Percentiles rank a stretch among this genome's conserved stretches.
These are phyloP conservation scores for Brassica nigra DNA, from an alignment of 345 rosid genomes.

Conservation along the genomic window DNA sequence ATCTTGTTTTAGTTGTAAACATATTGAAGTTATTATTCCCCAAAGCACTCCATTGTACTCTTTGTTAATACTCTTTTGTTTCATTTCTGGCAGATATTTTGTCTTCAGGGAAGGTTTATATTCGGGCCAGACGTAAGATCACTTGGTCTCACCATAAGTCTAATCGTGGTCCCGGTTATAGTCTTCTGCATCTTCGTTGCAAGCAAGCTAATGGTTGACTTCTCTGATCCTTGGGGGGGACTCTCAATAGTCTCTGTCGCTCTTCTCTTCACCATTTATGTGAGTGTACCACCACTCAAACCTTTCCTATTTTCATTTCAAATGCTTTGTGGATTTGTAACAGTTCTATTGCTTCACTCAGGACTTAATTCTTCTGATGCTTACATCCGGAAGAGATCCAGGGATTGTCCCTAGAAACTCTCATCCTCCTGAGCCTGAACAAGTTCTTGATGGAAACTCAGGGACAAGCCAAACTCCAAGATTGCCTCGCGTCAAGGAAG, in stretches of 20 bases:
- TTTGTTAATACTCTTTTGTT: not conserved
- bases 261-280: constrained; percentile 38
- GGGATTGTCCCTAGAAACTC: constrained; percentile 85
- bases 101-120: constrained; percentile 71
- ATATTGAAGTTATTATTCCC: not conserved
- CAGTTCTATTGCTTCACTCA: constrained; percentile 28
- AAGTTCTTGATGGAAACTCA: constrained; percentile 50
- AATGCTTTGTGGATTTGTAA: not conserved
- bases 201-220: constrained; percentile 48
- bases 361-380: constrained; percentile 73
- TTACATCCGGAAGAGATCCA: constrained; percentile 92
- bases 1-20: not conserved
- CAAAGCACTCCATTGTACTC: not conserved
- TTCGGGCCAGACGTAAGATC: constrained; percentile 91
- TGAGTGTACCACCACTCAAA: not conserved
- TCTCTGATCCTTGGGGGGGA: constrained; percentile 57
- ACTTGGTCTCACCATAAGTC: constrained; percentile 61
- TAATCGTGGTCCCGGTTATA: constrained; percentile 64
- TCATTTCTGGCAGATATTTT: constrained; percentile 65
- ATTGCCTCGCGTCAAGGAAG: constrained; percentile 73
- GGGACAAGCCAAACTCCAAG: constrained; percentile 46
- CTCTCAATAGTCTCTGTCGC: constrained; percentile 46
- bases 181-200: constrained; percentile 74
- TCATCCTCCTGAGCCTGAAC: constrained; percentile 77
- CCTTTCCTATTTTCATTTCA: not conserved